Evolutionary conservation across 192 early-diverging fungal species (phyloP), one percentile per base, ranked within the genome.

Genomic region (Backusella luteola): DNA sequence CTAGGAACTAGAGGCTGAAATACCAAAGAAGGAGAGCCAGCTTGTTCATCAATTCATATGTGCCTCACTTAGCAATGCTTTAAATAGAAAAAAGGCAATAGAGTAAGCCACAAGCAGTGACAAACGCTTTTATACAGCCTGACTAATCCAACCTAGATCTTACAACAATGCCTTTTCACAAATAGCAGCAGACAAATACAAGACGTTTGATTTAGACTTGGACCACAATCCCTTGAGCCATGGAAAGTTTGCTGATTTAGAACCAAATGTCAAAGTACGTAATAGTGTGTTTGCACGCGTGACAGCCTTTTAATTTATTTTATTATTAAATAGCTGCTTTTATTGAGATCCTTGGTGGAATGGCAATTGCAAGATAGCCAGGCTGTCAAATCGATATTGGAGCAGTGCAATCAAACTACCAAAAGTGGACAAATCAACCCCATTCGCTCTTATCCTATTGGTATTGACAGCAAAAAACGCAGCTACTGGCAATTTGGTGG

Each of bases 401-500:
- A 77, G 1, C 53, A 66, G 6, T 66, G 56, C 38, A 63, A 68
- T 56, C 39, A 36, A 17, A 36, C 32, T 23, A 66, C 34, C 1
- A 53, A 34, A 8, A 46, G 67, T 17, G 23, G 69, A 6, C 68
- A 81, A 53, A 41, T 6, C 17, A 81, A 78, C 46, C 80, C 80
- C 38, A 19, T 78, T 12, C 68, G 42, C 11, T 23, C 44, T 2
- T 66, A 29, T 9, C 80, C 80, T 0, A 35, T 78, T 17, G 80
- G 80, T 3, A 39, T 67, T 7, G 80, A 81, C 38, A 71, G 53
- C 17, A 69, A 81, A 66, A 81, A 78, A 15, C 72, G 76, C 11
- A 66, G 68, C 34, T 81, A 81, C 46, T 81, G 73, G 76, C 80
- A 77, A 46, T 81, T 81, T 81, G 80, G 76, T 19, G 78, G 77